phyloP scores from a whole-genome alignment of 495 filamentous ascomycete species.

The Oleoguttula mirabilis region DNA sequence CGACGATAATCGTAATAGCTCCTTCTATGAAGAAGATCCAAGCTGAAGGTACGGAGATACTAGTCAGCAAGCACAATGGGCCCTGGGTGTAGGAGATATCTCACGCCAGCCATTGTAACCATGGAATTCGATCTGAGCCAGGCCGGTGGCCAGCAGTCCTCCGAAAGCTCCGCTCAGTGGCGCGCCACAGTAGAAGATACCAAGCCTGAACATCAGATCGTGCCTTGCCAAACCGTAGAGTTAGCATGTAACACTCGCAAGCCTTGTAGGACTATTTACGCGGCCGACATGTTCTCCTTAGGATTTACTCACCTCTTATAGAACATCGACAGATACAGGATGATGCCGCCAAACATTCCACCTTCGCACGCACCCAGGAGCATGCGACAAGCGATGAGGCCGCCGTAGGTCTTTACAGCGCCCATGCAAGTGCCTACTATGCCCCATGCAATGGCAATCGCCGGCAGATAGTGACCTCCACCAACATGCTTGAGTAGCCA shows the following conservation, averaged over 20 bases:
- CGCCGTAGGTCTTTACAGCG: conserved; percentile 36
- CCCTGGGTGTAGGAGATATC: no score
- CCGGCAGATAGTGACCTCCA: conserved; percentile 26
- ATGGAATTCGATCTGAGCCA: conserved; percentile 29
- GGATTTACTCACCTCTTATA: conserved; percentile 37
- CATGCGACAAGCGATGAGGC: conserved; percentile 31
- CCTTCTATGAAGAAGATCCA: conserved; percentile 36
- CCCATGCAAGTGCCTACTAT: conserved; percentile 43
- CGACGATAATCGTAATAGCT: conserved; percentile 33
- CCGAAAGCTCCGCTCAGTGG: conserved; percentile 53
- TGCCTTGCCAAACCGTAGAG: no score
- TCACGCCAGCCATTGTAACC: conserved; percentile 38
- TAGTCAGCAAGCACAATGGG: no score
- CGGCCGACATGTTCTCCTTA: no score
- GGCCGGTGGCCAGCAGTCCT: conserved; percentile 47
- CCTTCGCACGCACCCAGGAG: conserved; percentile 36
- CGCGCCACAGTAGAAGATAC: conserved; percentile 53
- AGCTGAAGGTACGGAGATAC: no score
- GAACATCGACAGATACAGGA: conserved; percentile 41
- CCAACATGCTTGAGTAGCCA: conserved; percentile 32
- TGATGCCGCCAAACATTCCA: conserved; percentile 42
- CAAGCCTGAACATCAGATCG: conserved; percentile 28
- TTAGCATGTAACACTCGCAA: no score
- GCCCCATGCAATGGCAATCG: conserved; percentile 32
- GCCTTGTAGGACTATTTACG: no score